Base-by-base conservation (phyloP, 2,329 filamentous ascomycete species). In the Penicillium crustosum region DNA sequence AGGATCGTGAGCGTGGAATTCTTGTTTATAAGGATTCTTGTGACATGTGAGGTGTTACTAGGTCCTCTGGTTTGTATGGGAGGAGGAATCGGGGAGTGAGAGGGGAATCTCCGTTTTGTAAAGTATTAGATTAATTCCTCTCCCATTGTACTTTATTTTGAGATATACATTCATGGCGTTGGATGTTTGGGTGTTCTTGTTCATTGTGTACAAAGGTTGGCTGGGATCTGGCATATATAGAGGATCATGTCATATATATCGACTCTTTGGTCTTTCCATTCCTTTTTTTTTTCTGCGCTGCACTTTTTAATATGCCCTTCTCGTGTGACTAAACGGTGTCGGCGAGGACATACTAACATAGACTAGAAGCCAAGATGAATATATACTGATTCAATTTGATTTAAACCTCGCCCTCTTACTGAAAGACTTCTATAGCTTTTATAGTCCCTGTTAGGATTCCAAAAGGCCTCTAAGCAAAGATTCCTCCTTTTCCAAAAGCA, bases 1-100 rank as follows among this genome's bases (percentile, higher is more conserved):
- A 80, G 31, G 83, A 87, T 56, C 73, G 78, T 57, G 68, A 73
- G 45, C 67, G 74, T 23, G 79, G 79, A 2, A 60, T 73, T 36
- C 65, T 75, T 44, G 66, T 73, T 15, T 57, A 72, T 47, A 44
- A 61, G 36, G 66, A 65, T 35, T 29, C 44, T 39, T 9, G 27
- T 39, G 9, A 31, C 29, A 41, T 31, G 44, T 44, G 44, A 48
- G 15, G 25, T 21, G 3, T 15, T 12, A 7, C 10, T 43, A 44
- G 27, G 7, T 17, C 13, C 8, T 17, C 6, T 19, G 10, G 4
- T 33, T 25, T 29, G 1, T 27, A 7, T 23, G 41, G 27, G 6
- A 17, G 23, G 33, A 25, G 23, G 31, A 27, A n/a, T n/a, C n/a
- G 17, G n/a, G 19, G 6, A 10, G 39, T 25, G 49, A 19, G 50